Evolutionary conservation across 2,329 filamentous ascomycete species (phyloP).

Genomic region (Beauveria sp.): DNA sequence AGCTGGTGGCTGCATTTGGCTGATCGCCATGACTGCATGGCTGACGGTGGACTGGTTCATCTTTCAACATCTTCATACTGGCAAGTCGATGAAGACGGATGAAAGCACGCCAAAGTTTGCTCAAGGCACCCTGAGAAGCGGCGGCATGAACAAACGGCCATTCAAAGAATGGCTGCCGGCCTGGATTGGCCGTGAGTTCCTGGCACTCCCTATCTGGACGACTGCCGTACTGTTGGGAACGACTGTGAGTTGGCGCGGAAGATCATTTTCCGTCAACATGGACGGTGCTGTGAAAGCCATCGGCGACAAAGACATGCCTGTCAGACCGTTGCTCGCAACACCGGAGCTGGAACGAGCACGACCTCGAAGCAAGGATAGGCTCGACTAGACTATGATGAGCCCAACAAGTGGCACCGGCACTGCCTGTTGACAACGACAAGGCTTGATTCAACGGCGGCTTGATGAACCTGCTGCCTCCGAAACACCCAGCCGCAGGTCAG

Average conservation of each 20-base stretch:
- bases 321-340: slow-evolving; percentile 8
- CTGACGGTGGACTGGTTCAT: slow-evolving; percentile 65
- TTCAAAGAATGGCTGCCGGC: slow-evolving; percentile 68
- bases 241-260: slow-evolving; percentile 81
- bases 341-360: slow-evolving; percentile 18
- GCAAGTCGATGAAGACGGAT: slow-evolving; percentile 62
- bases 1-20: slow-evolving; percentile 59
- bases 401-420: background rate
- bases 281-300: slow-evolving; percentile 68
- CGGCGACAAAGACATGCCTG: slow-evolving; percentile 11
- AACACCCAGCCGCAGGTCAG: background rate
- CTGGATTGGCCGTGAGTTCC: slow-evolving; percentile 75
- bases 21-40: slow-evolving; percentile 60
- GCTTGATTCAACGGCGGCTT: background rate
- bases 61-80: slow-evolving; percentile 67
- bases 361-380: slow-evolving; percentile 19
- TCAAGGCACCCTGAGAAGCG: slow-evolving; percentile 29
- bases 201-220: slow-evolving; percentile 84
- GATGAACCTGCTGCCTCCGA: background rate
- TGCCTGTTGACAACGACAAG: background rate
- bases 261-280: slow-evolving; percentile 69
- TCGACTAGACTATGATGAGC: slow-evolving; percentile 14
- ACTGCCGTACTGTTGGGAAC: slow-evolving; percentile 86
- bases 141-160: slow-evolving; percentile 40
- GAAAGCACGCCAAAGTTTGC: slow-evolving; percentile 69